These are phyloP conservation scores for Candida krabiensis DNA, from an alignment of 805 yeast genomes.

Conservation along the genomic window DNA sequence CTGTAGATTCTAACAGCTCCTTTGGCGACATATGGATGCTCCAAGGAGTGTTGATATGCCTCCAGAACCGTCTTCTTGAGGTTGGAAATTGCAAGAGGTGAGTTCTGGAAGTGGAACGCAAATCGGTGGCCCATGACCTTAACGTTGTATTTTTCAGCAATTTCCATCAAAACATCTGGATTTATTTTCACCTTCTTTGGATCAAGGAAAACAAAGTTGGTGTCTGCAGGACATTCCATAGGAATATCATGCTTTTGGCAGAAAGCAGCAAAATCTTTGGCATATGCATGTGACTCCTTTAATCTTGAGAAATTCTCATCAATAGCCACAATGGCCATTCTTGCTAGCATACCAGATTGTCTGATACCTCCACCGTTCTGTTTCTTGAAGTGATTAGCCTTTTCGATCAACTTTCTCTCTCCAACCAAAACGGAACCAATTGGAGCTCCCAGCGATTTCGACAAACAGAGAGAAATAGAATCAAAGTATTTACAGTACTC, in stretches of 20 bases:
- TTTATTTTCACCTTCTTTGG: conserved; percentile 52
- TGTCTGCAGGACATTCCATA: conserved; percentile 70
- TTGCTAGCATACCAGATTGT: conserved; percentile 76
- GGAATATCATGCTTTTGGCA: conserved; percentile 53
- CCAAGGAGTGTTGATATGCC: conserved; percentile 51
- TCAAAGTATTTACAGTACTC: conserved; percentile 78
- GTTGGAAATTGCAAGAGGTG: conserved; percentile 51
- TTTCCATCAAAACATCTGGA: conserved; percentile 47
- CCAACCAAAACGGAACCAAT: conserved; percentile 86
- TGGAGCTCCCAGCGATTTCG: conserved; percentile 89
- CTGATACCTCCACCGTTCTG: conserved; percentile 92
- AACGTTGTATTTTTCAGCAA: conserved; percentile 59
- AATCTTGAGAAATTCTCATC: conserved; percentile 66
- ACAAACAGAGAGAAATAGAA: conserved; percentile 79
- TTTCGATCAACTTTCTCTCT: conserved; percentile 51
- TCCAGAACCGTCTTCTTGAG: conserved; percentile 58
- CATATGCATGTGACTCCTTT: conserved; percentile 45
- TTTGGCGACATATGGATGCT: conserved; percentile 48
- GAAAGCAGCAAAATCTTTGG: conserved; percentile 48
- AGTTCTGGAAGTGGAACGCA: conserved; percentile 74
- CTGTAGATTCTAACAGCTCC: conserved; percentile 40
- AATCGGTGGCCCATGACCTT: conserved; percentile 72
- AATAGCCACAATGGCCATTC: conserved; percentile 74
- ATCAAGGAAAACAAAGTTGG: conserved; percentile 80
- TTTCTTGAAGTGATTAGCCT: conserved; percentile 79